A percentile compares a stretch with the other conserved stretches of the same genome.
Evolutionary conservation across 176 grass and related monocot species (phyloP).

Genomic region (Olyra latifolia): DNA sequence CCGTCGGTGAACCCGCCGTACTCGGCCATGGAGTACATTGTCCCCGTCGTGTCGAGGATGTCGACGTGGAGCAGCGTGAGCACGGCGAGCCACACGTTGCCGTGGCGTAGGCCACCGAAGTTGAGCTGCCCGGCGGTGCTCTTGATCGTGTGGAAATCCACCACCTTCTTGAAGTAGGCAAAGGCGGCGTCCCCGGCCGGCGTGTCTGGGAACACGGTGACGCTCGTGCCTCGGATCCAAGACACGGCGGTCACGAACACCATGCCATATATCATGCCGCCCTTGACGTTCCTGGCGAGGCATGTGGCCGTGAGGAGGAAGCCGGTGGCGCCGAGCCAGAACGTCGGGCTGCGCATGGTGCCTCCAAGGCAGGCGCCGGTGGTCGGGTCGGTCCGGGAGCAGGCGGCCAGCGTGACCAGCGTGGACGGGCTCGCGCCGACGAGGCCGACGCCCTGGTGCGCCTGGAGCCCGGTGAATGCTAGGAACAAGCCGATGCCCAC

Average conservation of each 20-base stretch:
- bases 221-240: conserved; percentile 56
- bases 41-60: conserved; percentile 65
- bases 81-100: conserved; percentile 46
- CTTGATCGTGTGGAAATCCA: conserved; percentile 56
- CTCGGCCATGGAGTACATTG: conserved; percentile 79
- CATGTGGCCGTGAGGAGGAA: conserved; percentile 61
- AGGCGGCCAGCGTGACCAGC: conserved; percentile 62
- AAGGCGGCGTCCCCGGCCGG: conserved; percentile 48
- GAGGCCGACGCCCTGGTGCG: conserved; percentile 59
- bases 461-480: conserved; percentile 57
- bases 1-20: conserved; percentile 60
- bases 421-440: conserved; percentile 71
- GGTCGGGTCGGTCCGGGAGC: conserved; percentile 54
- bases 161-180: conserved; percentile 61
- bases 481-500: conserved; percentile 68
- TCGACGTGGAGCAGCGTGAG: conserved; percentile 71
- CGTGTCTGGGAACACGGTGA: conserved; percentile 69
- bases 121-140: conserved; percentile 44
- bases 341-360: conserved; percentile 65
- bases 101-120: conserved; percentile 49
- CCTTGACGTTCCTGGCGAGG: conserved; percentile 54
- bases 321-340: conserved; percentile 66
- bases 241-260: conserved; percentile 62
- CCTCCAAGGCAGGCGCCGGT: conserved; percentile 59
- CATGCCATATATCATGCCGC: conserved; percentile 75